Evolutionary conservation across 176 grass and related monocot genomes (phyloP).

Genomic region (Musa beccarii): DNA sequence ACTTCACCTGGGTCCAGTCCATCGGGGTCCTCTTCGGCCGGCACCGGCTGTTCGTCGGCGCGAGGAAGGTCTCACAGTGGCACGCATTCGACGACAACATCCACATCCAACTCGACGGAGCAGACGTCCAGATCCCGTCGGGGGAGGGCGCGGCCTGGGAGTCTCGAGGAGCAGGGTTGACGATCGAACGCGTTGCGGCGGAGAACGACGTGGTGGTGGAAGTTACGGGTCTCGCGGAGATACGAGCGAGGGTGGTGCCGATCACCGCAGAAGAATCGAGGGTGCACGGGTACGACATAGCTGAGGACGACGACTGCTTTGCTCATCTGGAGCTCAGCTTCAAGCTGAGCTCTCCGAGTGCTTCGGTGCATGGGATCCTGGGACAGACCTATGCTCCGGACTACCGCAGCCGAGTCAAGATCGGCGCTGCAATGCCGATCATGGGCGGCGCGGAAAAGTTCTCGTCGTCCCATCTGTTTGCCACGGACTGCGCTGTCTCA

Average conservation of each 20-base stretch:
- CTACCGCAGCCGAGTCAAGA: slow-evolving; percentile 27
- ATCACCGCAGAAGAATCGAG: slow-evolving; percentile 14
- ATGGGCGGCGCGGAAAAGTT: slow-evolving; percentile 30
- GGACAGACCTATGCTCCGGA: slow-evolving; percentile 32
- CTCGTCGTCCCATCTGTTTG: slow-evolving; percentile 28
- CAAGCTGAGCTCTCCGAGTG: slow-evolving; percentile 22
- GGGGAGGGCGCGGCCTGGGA: not conserved
- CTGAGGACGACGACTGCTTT: slow-evolving; percentile 18
- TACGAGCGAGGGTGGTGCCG: slow-evolving; percentile 6
- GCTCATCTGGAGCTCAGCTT: slow-evolving; percentile 28
- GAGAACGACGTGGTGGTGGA: slow-evolving; percentile 4
- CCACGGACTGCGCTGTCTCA: slow-evolving; percentile 27
- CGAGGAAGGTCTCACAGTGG: slow-evolving; percentile 6
- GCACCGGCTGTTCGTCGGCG: not conserved
- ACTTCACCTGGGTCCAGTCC: slow-evolving; percentile 19
- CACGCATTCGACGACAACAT: not conserved
- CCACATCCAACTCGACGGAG: not conserved
- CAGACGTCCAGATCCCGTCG: not conserved
- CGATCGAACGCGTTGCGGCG: not conserved
- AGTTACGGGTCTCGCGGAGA: not conserved
- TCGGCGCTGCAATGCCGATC: slow-evolving; percentile 26
- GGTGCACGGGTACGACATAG: slow-evolving; percentile 27
- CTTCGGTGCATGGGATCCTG: slow-evolving; percentile 25
- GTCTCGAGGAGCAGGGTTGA: not conserved
- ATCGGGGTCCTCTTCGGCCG: not conserved